A percentile compares a stretch with the other conserved stretches of the same genome.
Evolutionary conservation across 805 yeast species (phyloP).

Genomic region (Monosporozyma solicola): DNA sequence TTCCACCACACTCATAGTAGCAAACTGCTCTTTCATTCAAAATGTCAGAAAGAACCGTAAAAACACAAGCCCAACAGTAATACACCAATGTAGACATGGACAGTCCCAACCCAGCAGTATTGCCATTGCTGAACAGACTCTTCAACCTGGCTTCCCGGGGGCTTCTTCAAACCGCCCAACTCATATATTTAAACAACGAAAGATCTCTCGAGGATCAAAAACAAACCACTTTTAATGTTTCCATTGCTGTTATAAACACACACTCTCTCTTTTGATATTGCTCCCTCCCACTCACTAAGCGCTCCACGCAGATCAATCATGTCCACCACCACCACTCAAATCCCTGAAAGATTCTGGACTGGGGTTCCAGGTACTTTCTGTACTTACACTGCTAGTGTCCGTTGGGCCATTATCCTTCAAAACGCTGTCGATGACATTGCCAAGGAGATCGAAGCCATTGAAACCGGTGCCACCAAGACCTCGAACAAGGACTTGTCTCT

Average conservation of each 20-base stretch:
- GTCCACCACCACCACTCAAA: conserved; percentile 15
- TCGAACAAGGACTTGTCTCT: not conserved
- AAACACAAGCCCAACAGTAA: too few relatives aligned
- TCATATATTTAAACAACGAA: not conserved
- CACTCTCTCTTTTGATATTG: not conserved
- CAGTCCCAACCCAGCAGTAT: too few relatives aligned
- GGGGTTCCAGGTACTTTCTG: conserved; percentile 76
- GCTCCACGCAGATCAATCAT: not conserved
- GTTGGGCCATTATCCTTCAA: conserved; percentile 82
- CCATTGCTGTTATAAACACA: not conserved
- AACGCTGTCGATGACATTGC: conserved; percentile 58
- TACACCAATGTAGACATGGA: too few relatives aligned
- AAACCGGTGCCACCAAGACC: conserved; percentile 8
- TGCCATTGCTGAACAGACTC: too few relatives aligned
- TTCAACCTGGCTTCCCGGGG: too few relatives aligned
- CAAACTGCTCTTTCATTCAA: too few relatives aligned
- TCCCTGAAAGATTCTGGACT: conserved; percentile 40
- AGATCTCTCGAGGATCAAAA: not conserved
- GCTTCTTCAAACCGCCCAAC: not conserved
- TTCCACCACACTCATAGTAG: too few relatives aligned
- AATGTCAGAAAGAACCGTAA: too few relatives aligned
- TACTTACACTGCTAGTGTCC: conserved; percentile 57
- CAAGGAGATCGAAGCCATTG: conserved; percentile 26
- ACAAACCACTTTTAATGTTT: not conserved
- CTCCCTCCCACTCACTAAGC: not conserved